Percentiles rank a stretch among this genome's conserved stretches.
Conservation (phyloP, 805 yeast genomes). For the Candida ficus region DNA sequence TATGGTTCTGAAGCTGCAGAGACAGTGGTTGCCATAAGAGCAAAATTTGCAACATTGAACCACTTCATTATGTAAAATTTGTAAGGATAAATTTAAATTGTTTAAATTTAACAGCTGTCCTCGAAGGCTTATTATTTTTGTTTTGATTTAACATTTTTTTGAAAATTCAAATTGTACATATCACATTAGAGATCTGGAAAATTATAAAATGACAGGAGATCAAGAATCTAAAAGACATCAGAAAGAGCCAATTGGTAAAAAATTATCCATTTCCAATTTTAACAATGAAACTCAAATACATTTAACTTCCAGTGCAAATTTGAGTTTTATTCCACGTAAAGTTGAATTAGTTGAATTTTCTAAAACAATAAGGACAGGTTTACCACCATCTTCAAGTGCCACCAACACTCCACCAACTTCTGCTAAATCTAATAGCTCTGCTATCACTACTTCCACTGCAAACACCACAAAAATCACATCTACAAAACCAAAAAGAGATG, state of each 20-base stretch:
- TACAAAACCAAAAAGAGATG: conserved; percentile 2
- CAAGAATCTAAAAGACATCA: not conserved
- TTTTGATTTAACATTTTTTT: too few relatives aligned
- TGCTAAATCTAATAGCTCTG: not conserved
- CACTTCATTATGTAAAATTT: not conserved
- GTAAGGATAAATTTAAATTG: too few relatives aligned
- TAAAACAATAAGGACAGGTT: not conserved
- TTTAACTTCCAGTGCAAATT: too few relatives aligned
- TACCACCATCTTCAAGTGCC: not conserved
- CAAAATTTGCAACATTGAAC: not conserved
- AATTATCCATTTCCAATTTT: too few relatives aligned
- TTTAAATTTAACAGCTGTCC: too few relatives aligned
- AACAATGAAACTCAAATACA: too few relatives aligned
- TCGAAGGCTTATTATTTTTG: too few relatives aligned
- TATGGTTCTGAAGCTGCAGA: conserved; percentile 7
- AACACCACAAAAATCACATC: not conserved
- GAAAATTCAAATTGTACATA: too few relatives aligned
- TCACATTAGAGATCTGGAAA: too few relatives aligned
- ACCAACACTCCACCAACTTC: not conserved
- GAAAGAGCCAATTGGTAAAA: too few relatives aligned
- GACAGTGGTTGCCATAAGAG: not conserved
- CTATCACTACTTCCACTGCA: not conserved
- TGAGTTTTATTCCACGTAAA: conserved; percentile 3
- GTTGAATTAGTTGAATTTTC: conserved; percentile 4
- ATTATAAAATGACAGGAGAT: not conserved